Evolutionary conservation across 495 filamentous ascomycete genomes (phyloP), one percentile per base, ranked within the genome.

Genomic region (Hyphodiscus hymeniophilus): DNA sequence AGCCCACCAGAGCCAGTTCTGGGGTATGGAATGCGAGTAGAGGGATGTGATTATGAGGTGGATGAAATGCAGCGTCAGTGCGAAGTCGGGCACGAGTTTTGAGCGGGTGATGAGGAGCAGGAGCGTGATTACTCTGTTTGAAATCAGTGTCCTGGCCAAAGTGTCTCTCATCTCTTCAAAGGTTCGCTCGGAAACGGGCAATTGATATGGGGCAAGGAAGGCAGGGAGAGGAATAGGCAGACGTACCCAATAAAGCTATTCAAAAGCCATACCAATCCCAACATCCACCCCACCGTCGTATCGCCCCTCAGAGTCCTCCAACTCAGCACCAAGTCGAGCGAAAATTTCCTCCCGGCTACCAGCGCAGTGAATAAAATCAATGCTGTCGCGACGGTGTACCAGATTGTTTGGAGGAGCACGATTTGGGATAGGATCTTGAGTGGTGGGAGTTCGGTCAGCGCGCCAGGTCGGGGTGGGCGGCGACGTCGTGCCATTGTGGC

Each of bases 11-110:
- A 91, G 82, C 41, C 74, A 62, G 55, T 88, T 81, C 5, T 69
- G 64, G 4, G 94, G 94, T 3, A 97, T 54, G 1, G 77, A 70
- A 39, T 74, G 75, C 15, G 89, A 80, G 59, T 95, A 95, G 2
- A 94, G 57, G 7, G 74, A 79, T 2, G 84, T 84, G 52, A 85
- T 63, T 45, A 94, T 50, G n/a, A 95, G 75, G 55, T 96, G 88
- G 24, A 96, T 68, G 65, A 84, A 78, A 68, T 95, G 89, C 20
- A 92, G 75, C 1, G 92, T 94, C 18, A 96, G 73, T 6, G 87
- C 82, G 63, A 99, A 99, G 63, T 99, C 92, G 50, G 85, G 85
- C 26, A 96, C 82, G 30, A 95, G 80, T 60, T 96, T 96, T 21
- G 83, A 89, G 45, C 90, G 86, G 23, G 82, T 82, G 52, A 95